Evolutionary conservation across 257 asterid genomes (phyloP).

Genomic region (Euphrasia confusa): DNA sequence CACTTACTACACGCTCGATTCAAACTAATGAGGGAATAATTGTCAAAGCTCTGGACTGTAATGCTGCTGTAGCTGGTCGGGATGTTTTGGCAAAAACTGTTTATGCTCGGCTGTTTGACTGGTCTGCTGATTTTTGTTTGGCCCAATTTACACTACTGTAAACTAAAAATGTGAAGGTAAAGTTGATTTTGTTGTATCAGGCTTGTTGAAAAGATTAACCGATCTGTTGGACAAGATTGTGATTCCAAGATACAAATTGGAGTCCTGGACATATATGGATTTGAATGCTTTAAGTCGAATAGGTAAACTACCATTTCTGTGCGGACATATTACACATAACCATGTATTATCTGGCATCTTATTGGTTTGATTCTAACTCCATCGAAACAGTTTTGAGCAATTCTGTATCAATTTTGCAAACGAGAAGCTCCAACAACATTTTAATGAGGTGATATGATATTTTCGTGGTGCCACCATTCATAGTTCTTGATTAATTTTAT

Average conservation of each 20-base stretch:
- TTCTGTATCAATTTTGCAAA: constrained; percentile 98
- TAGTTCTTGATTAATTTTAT: constrained; percentile 17
- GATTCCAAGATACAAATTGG: constrained; percentile 86
- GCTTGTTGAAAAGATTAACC: constrained; percentile 94
- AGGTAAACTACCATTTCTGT: constrained; percentile 41
- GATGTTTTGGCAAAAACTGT: constrained; percentile 95
- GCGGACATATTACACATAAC: neutral
- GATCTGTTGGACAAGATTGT: constrained; percentile 96
- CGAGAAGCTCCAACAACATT: constrained; percentile 99
- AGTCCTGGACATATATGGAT: constrained; percentile 95
- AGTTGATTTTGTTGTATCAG: constrained; percentile 42
- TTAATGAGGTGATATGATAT: constrained; percentile 70
- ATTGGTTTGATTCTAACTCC: constrained; percentile 20
- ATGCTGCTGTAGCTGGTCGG: constrained; percentile 92
- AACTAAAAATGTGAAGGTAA: constrained; percentile 22
- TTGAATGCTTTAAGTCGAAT: constrained; percentile 89
- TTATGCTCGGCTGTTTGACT: constrained; percentile 91
- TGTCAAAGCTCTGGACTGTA: constrained; percentile 81
- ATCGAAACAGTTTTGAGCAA: constrained; percentile 81
- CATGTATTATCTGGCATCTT: constrained; percentile 18
- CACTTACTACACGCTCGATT: constrained; percentile 86
- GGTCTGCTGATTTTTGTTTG: constrained; percentile 44
- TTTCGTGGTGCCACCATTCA: constrained; percentile 23
- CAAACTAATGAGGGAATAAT: constrained; percentile 90
- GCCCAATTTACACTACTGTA: constrained; percentile 8